Evolutionary conservation across 2,329 filamentous ascomycete species (phyloP).

Genomic region (Cladophialophora chaetospira): DNA sequence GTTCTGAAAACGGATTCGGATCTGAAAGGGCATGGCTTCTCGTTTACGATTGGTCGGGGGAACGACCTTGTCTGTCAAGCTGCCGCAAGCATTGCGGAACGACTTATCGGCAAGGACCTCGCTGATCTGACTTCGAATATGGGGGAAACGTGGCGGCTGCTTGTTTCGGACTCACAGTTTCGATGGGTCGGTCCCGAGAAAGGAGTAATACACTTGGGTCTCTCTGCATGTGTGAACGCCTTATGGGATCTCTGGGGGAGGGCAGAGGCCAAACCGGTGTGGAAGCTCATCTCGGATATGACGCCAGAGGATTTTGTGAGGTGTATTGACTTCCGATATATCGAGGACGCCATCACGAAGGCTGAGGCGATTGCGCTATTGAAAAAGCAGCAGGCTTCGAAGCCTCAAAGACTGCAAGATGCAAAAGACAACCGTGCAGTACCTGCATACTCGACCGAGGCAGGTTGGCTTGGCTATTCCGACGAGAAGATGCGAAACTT

Average conservation of each 20-base stretch:
- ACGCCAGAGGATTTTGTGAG: constrained; percentile 80
- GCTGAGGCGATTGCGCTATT: constrained; percentile 77
- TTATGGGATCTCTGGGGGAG: constrained; percentile 97
- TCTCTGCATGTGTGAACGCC: constrained; percentile 86
- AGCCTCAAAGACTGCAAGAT: constrained; percentile 70
- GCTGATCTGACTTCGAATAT: constrained; percentile 40
- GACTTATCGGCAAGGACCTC: constrained; percentile 70
- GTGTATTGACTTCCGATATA: constrained; percentile 93
- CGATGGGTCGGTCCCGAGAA: constrained; percentile 95
- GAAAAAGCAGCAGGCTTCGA: constrained; percentile 65
- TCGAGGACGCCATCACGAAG: constrained; percentile 87
- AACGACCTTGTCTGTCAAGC: constrained; percentile 84
- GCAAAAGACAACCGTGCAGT: constrained; percentile 74
- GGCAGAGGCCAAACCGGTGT: constrained; percentile 80
- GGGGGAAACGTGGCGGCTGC: constrained; percentile 77
- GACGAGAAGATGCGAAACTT: constrained; percentile 80
- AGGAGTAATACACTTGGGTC: constrained; percentile 87
- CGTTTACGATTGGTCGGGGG: constrained; percentile 61
- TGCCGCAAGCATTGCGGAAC: constrained; percentile 71
- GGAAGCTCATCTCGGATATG: constrained; percentile 89
- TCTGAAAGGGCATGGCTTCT: constrained; percentile 46
- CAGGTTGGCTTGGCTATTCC: constrained; percentile 88
- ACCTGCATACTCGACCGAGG: constrained; percentile 86
- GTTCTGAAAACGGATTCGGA: constrained; percentile 77
- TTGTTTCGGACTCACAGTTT: constrained; percentile 87